phyloP scores from a whole-genome alignment of 768 basidiomycete genomes.

The Gautieria morchelliformis region DNA sequence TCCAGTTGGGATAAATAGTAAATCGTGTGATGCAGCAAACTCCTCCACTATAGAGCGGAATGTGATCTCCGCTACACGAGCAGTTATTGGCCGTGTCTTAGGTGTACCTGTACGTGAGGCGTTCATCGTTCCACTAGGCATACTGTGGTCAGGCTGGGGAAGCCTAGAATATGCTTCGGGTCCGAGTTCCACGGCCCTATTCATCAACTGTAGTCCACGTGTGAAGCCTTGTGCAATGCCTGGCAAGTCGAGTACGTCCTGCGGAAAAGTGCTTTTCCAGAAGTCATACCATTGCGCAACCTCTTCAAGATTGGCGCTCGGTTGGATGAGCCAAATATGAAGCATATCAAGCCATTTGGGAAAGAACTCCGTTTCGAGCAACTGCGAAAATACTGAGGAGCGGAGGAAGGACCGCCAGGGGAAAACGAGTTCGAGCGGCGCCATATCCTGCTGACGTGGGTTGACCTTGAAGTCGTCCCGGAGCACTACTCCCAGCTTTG shows the following conservation, averaged over 20 bases:
- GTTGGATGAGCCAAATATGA: conserved; percentile 89
- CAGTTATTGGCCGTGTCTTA: conserved; percentile 30
- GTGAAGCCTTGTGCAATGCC: conserved; percentile 76
- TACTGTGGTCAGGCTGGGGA: conserved; percentile 51
- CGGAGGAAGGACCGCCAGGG: conserved; percentile 71
- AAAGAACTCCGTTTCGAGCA: conserved; percentile 90
- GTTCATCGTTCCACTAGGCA: conserved; percentile 9
- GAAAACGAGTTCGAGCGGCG: conserved; percentile 65
- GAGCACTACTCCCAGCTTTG: conserved; percentile 75
- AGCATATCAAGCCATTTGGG: conserved; percentile 93
- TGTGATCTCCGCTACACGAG: conserved; percentile 72
- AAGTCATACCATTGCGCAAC: conserved; percentile 88
- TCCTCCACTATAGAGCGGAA: conserved; percentile 94
- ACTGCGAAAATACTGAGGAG: conserved; percentile 65
- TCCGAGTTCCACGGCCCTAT: conserved; percentile 83
- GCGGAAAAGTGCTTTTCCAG: conserved; percentile 79
- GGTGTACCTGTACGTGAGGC: conserved; percentile 33
- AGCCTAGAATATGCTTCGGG: conserved; percentile 61
- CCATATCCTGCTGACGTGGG: conserved; percentile 84
- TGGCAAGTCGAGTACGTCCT: conserved; percentile 51
- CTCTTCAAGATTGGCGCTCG: conserved; percentile 80
- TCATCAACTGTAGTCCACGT: conserved; percentile 86
- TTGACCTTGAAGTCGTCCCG: conserved; percentile 86
- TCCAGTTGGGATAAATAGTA: conserved; percentile 85
- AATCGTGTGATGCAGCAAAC: conserved; percentile 70